Percentiles rank a stretch among this genome's conserved stretches.
These are phyloP conservation scores for Peniophora sp. DNA, from an alignment of 1,284 basidiomycete species.

Conservation along the genomic window DNA sequence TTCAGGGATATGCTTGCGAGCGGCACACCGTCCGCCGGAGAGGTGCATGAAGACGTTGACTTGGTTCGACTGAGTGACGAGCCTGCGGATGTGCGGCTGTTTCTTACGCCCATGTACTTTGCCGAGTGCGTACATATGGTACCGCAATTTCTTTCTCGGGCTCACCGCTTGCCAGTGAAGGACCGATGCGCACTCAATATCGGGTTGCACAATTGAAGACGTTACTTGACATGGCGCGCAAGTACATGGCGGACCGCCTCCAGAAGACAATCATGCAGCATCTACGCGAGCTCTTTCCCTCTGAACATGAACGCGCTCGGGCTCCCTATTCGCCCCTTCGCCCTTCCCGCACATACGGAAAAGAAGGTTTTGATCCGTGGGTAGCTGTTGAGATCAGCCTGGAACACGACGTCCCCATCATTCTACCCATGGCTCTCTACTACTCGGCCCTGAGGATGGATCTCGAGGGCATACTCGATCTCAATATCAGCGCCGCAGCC, in stretches of 20 bases:
- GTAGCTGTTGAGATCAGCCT: not conserved
- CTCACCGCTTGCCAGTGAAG: conserved; percentile 8
- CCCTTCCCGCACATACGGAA: not conserved
- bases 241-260: conserved; percentile 32
- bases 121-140: conserved; percentile 23
- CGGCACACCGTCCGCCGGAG: conserved; percentile 20
- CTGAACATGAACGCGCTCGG: conserved; percentile 17
- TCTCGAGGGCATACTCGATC: too few species aligned
- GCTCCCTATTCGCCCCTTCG: not conserved
- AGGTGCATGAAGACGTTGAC: conserved; percentile 22
- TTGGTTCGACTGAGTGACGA: conserved; percentile 27
- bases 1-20: conserved; percentile 30
- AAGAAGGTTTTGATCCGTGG: not conserved
- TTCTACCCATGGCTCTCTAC: not conserved
- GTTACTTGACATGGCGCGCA: conserved; percentile 34
- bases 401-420: not conserved
- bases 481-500: too few species aligned
- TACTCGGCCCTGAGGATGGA: not conserved
- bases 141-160: too few species aligned
- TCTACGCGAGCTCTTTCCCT: conserved; percentile 26
- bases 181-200: not conserved
- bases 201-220: conserved; percentile 20
- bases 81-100: conserved; percentile 23
- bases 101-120: conserved; percentile 29
- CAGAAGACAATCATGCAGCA: conserved; percentile 31